Conservation (phyloP, 805 yeast species). For the Suhomyces sp. region DNA sequence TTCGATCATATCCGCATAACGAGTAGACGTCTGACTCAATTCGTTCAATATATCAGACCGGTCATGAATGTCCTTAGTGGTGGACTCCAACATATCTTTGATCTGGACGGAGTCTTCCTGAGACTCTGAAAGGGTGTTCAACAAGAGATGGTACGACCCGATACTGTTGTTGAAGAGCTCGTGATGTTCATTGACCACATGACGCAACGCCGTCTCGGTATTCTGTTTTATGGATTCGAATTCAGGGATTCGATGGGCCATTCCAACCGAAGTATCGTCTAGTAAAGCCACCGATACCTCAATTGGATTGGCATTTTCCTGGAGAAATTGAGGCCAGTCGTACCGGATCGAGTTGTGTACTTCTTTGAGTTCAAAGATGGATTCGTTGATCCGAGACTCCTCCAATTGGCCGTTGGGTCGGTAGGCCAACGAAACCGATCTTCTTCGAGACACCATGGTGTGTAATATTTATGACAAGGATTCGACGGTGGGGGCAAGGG, state of each 20-base stretch:
- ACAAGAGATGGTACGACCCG: slow-evolving; percentile 77
- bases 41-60: slow-evolving; percentile 60
- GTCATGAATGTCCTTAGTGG: slow-evolving; percentile 51
- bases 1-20: slow-evolving; percentile 68
- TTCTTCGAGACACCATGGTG: slow-evolving; percentile 9
- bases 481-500: too few species aligned
- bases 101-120: slow-evolving; percentile 55
- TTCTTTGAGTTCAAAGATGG: slow-evolving; percentile 36
- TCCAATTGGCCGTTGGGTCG: neutral
- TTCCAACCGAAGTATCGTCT: slow-evolving; percentile 88
- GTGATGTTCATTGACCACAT: slow-evolving; percentile 76
- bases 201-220: slow-evolving; percentile 57
- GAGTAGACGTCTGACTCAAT: slow-evolving; percentile 59
- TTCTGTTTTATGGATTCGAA: slow-evolving; percentile 60
- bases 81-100: slow-evolving; percentile 46
- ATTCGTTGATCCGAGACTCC: slow-evolving; percentile 13
- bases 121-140: slow-evolving; percentile 61
- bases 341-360: slow-evolving; percentile 36
- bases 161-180: slow-evolving; percentile 83
- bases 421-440: neutral
- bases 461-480: too few species aligned
- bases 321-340: slow-evolving; percentile 45
- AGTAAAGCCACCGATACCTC: slow-evolving; percentile 80
- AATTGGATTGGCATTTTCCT: slow-evolving; percentile 67
- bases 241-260: slow-evolving; percentile 70